A percentile compares a stretch with the other conserved stretches of the same genome.
Conservation (phyloP, 495 filamentous ascomycete species). For the Echria macrotheca region DNA sequence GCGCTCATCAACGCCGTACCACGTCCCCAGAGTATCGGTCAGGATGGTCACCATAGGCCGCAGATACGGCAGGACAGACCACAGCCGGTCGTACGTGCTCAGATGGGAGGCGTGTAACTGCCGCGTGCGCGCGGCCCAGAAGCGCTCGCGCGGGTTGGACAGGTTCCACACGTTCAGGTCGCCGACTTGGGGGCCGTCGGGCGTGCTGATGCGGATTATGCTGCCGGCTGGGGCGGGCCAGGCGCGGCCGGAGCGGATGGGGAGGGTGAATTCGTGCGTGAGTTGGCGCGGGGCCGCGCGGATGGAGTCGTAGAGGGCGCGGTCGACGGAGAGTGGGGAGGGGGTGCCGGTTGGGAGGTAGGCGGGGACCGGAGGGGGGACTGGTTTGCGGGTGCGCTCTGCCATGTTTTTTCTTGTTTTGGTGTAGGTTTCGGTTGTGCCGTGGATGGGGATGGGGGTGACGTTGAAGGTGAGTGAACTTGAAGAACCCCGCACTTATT, state of each 20-base stretch:
- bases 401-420: too few relatives aligned
- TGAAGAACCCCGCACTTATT: too few relatives aligned
- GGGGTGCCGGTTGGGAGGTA: conserved; percentile 38
- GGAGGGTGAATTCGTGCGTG: conserved; percentile 40
- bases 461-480: too few relatives aligned
- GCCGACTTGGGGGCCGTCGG: conserved; percentile 70
- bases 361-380: conserved; percentile 40
- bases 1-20: conserved; percentile 47
- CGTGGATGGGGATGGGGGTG: too few relatives aligned
- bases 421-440: too few relatives aligned
- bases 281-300: conserved; percentile 29
- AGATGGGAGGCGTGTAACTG: conserved; percentile 74
- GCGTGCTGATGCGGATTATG: conserved; percentile 66
- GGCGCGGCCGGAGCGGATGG: conserved; percentile 55
- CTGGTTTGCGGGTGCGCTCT: conserved; percentile 18
- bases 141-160: conserved; percentile 67
- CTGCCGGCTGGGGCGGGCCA: conserved; percentile 59
- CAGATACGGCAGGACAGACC: conserved; percentile 72
- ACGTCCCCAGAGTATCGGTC: conserved; percentile 57
- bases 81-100: conserved; percentile 62
- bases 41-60: conserved; percentile 68
- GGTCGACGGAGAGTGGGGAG: conserved; percentile 41
- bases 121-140: conserved; percentile 74
- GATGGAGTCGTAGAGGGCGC: conserved; percentile 35
- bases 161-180: conserved; percentile 78